Percentiles rank a stretch among this genome's conserved stretches.
phyloP scores from a whole-genome alignment of 495 filamentous ascomycete genomes.

The Halenospora varia region DNA sequence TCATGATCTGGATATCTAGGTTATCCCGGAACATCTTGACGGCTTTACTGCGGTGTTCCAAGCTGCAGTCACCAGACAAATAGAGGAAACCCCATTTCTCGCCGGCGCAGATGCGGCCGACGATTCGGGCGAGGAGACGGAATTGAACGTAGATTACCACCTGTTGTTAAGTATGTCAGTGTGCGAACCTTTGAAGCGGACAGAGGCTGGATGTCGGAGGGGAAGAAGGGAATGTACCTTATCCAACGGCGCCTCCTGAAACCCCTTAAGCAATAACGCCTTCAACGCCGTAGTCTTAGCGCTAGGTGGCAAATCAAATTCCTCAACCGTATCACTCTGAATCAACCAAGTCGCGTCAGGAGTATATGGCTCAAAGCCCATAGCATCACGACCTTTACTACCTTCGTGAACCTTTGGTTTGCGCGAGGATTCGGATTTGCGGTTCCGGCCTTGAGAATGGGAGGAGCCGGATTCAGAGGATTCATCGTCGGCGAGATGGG shows the following conservation, averaged over 20 bases:
- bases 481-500: too few species aligned
- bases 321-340: constrained; percentile 10
- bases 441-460: too few species aligned
- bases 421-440: too few species aligned
- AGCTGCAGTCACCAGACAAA: constrained; percentile 22
- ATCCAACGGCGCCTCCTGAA: constrained; percentile 31
- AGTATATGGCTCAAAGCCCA: constrained; percentile 19
- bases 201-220: constrained; percentile 3
- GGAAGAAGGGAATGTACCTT: constrained; percentile 26
- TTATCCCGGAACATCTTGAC: constrained; percentile 19
- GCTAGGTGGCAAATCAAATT: constrained; percentile 19
- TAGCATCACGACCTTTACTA: constrained; percentile 18
- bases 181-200: too few species aligned
- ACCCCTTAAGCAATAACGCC: constrained; percentile 28
- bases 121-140: constrained; percentile 27
- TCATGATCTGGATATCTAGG: constrained; percentile 28
- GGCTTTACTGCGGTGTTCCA: constrained; percentile 12
- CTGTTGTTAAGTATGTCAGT: too few species aligned
- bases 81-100: constrained; percentile 30
- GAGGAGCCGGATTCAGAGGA: too few species aligned
- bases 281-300: constrained; percentile 30
- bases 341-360: constrained; percentile 9
- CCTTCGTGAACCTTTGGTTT: neutral
- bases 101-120: constrained; percentile 29
- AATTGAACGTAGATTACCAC: constrained; percentile 33